Evolutionary conservation across 2,329 filamentous ascomycete genomes (phyloP).

Genomic region (Xylariomycetidae sp.): DNA sequence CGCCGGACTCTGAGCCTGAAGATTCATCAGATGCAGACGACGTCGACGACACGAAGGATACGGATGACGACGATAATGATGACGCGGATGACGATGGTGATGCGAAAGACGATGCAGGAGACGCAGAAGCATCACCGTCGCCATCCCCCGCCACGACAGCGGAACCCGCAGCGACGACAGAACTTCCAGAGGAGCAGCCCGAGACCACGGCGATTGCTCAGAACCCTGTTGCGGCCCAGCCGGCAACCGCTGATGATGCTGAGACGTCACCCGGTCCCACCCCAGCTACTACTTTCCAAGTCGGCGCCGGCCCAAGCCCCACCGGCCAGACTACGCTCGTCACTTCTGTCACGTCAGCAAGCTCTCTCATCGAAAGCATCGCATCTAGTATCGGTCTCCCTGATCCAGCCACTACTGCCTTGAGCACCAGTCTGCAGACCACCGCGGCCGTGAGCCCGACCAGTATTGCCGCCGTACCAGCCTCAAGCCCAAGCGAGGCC

Average conservation of each 20-base stretch:
- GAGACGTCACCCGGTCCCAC: too few relatives aligned
- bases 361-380: conserved; percentile 16
- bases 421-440: conserved; percentile 5
- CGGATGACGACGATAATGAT: neutral
- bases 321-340: conserved; percentile 14
- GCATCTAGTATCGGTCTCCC: conserved; percentile 15
- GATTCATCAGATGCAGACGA: conserved; percentile 3
- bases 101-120: neutral
- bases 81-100: conserved; percentile 1
- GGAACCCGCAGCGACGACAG: neutral
- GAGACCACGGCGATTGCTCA: conserved; percentile 1
- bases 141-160: conserved; percentile 3
- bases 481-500: neutral
- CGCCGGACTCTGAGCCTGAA: conserved; percentile 3
- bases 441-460: neutral
- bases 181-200: neutral
- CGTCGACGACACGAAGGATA: neutral
- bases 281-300: conserved; percentile 8
- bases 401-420: conserved; percentile 6
- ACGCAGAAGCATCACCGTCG: conserved; percentile 1
- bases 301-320: conserved; percentile 3
- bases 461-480: neutral
- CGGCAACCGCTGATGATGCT: conserved; percentile 2
- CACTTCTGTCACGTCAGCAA: conserved; percentile 17
- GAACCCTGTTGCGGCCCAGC: neutral